Evolutionary conservation across 257 asterid species (phyloP).

Genomic region (Mitragyna speciosa): DNA sequence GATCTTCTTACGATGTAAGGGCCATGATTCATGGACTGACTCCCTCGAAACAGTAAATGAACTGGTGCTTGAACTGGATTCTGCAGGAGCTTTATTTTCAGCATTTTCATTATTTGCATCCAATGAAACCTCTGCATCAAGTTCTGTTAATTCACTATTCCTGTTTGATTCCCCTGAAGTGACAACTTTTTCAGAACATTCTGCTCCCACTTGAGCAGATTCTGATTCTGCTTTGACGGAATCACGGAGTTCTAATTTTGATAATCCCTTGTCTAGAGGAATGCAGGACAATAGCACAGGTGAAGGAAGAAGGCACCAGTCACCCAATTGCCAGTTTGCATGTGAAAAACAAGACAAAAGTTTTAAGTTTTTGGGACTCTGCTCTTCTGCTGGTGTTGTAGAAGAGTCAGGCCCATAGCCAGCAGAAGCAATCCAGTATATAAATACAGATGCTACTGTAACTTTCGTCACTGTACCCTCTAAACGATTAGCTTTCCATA

Average conservation of each 20-base stretch:
- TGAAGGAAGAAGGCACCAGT: slow-evolving; percentile 89
- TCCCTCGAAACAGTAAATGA: slow-evolving; percentile 53
- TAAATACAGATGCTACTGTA: slow-evolving; percentile 84
- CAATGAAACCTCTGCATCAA: slow-evolving; percentile 40
- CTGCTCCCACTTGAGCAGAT: slow-evolving; percentile 58
- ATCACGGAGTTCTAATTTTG: slow-evolving; percentile 45
- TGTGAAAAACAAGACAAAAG: slow-evolving; percentile 83
- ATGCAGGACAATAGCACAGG: slow-evolving; percentile 31
- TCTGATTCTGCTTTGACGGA: slow-evolving; percentile 59
- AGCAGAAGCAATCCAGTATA: slow-evolving; percentile 98
- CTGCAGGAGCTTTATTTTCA: slow-evolving; percentile 39
- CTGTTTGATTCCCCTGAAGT: slow-evolving; percentile 45
- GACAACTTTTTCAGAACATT: slow-evolving; percentile 57
- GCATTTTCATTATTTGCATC: slow-evolving; percentile 33
- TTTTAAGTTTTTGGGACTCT: slow-evolving; percentile 78
- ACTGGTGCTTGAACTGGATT: slow-evolving; percentile 42
- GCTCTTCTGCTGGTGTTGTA: slow-evolving; percentile 86
- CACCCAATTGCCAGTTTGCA: slow-evolving; percentile 96
- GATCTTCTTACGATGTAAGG: slow-evolving; percentile 78
- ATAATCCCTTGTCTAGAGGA: slow-evolving; percentile 42
- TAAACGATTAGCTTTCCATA: slow-evolving; percentile 81
- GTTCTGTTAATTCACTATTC: slow-evolving; percentile 36
- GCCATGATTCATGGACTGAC: slow-evolving; percentile 59
- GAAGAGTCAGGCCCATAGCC: slow-evolving; percentile 87
- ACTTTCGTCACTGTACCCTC: slow-evolving; percentile 96